Evolutionary conservation across 192 early-diverging fungal genomes (phyloP), one percentile per base, ranked within the genome.

Genomic region (Coemansia sp.): DNA sequence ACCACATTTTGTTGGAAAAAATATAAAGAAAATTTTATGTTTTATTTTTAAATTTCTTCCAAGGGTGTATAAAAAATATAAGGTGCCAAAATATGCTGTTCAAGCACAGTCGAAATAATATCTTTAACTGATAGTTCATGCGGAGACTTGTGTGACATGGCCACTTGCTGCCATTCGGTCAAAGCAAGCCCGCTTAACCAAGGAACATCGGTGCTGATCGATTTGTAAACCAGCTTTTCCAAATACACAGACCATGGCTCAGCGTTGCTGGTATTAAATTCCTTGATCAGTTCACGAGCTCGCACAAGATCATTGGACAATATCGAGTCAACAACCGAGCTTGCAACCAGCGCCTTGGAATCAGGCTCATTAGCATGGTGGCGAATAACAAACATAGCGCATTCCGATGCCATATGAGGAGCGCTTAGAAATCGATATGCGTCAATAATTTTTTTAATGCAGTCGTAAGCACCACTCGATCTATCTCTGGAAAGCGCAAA

Each of bases 211-310:
- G 69, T 55, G 12, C 42, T 30, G 4, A 61, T 33, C 3, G 36
- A 14, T 14, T 56, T 68, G 18, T 56, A 32, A 10, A 69, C 61
- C 10, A 75, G 20, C 33, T 66, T 52, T 12, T 57, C 63, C 63
- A 81, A 17, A n/a, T 69, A 81, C 3, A 32, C 64, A 31, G 67
- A 64, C 78, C 78, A 81, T 22, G 73, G 69, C 17, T 75, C 66
- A n/a, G 52, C 42, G 4, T n/a, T 59, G 10, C 16, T 22, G 4
- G 11, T 16, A 18, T 66, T 69, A 31, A 54, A 68, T 8, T 18
- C 61, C 22, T 64, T 11, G 2, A 72, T 33, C 40, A 81, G 36
- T 1, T 22, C 33, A 16, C 25, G 34, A 5, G 73, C 73, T 11
- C 73, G 69, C 1, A 81, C 63, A 1, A 72, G 58, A 55, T 81